A percentile compares a stretch with the other conserved stretches of the same genome.
These are phyloP conservation scores for Fusarium sublunatum DNA, from an alignment of 2,329 filamentous ascomycete species.

Conservation along the genomic window DNA sequence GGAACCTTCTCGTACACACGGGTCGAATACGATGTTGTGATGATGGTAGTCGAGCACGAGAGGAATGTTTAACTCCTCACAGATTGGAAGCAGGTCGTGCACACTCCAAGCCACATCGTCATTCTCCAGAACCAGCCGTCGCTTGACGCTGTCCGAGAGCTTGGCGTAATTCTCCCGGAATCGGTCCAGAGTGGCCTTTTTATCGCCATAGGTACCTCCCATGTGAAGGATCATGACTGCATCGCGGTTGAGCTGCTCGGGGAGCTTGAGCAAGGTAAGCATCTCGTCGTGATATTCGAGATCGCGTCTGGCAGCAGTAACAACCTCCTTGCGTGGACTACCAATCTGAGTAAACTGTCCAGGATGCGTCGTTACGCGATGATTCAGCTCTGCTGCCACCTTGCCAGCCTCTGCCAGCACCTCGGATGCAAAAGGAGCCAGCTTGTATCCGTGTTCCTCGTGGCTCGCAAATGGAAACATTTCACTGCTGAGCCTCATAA, in stretches of 20 bases:
- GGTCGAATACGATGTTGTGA: slow-evolving; percentile 92
- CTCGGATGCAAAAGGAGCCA: slow-evolving; percentile 85
- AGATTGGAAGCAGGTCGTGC: slow-evolving; percentile 88
- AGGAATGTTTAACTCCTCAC: slow-evolving; percentile 93
- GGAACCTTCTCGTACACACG: slow-evolving; percentile 81
- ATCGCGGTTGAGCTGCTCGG: slow-evolving; percentile 81
- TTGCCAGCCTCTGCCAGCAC: slow-evolving; percentile 80
- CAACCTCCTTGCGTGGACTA: slow-evolving; percentile 81
- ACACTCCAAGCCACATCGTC: slow-evolving; percentile 95
- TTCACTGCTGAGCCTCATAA: slow-evolving; percentile 91
- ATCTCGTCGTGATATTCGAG: slow-evolving; percentile 90
- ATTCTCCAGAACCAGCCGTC: slow-evolving; percentile 88
- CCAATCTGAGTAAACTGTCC: slow-evolving; percentile 94
- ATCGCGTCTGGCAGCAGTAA: slow-evolving; percentile 81
- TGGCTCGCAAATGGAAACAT: slow-evolving; percentile 98
- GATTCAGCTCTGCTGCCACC: slow-evolving; percentile 80
- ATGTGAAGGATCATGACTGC: slow-evolving; percentile 96
- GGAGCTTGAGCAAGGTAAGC: slow-evolving; percentile 79
- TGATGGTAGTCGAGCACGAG: slow-evolving; percentile 94
- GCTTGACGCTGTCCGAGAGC: slow-evolving; percentile 77
- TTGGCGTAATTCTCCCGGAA: slow-evolving; percentile 80
- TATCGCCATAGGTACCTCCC: slow-evolving; percentile 91
- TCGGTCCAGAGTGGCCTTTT: slow-evolving; percentile 78
- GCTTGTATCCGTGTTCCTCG: slow-evolving; percentile 83
- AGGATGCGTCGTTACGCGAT: slow-evolving; percentile 89